Conservation (phyloP, 305 asterid genomes). For the Fraxinus xanthoxyloides region DNA sequence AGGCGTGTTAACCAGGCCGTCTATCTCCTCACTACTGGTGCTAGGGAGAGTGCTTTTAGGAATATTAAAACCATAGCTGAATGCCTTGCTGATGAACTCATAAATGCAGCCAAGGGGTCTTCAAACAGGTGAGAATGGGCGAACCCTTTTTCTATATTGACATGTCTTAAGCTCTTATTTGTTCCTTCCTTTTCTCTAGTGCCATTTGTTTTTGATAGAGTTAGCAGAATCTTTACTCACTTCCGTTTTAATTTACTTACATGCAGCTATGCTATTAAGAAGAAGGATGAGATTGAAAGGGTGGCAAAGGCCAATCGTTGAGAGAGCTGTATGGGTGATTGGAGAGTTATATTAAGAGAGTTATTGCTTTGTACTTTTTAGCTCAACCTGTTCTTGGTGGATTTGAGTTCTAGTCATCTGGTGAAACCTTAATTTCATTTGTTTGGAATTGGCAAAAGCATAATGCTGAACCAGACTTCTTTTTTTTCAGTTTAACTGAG, state of each 20-base stretch:
- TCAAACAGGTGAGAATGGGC: slow-evolving; percentile 59
- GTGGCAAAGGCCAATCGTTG: slow-evolving; percentile 60
- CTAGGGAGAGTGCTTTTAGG: slow-evolving; percentile 83
- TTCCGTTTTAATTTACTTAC: not conserved
- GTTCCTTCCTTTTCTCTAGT: not conserved
- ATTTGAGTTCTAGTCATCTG: not conserved
- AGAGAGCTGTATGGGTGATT: slow-evolving; percentile 14
- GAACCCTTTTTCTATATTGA: not conserved
- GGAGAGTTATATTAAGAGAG: not conserved
- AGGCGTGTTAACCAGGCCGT: slow-evolving; percentile 77
- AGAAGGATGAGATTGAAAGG: slow-evolving; percentile 52
- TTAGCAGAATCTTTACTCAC: not conserved
- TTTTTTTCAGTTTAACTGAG: not conserved
- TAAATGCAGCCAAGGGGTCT: slow-evolving; percentile 86
- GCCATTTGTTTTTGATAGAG: not conserved
- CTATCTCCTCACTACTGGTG: slow-evolving; percentile 77
- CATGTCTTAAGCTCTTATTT: not conserved
- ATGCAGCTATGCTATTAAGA: slow-evolving; percentile 74
- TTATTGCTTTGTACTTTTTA: not conserved
- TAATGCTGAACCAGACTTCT: not conserved
- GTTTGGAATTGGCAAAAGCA: not conserved
- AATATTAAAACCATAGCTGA: slow-evolving; percentile 71
- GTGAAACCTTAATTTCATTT: not conserved
- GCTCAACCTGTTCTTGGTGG: not conserved
- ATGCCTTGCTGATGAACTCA: slow-evolving; percentile 88